These are phyloP conservation scores for Colletotrichum lupini DNA, from an alignment of 2,329 filamentous ascomycete species.

Conservation along the genomic window DNA sequence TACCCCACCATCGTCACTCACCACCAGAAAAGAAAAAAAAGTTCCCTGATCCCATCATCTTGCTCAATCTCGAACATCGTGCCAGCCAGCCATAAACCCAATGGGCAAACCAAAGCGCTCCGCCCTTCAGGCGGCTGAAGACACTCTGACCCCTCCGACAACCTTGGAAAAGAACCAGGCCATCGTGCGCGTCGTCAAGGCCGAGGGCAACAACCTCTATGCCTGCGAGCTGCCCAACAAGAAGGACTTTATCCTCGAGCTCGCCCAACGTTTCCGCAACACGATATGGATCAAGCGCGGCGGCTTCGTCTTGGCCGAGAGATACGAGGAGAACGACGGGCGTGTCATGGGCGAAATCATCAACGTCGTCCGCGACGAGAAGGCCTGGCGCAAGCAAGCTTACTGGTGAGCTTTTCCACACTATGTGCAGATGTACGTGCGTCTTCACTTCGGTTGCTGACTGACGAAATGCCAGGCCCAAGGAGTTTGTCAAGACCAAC, in stretches of 20 bases:
- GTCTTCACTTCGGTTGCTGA: neutral
- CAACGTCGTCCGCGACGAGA: constrained; percentile 92
- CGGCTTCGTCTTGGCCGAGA: constrained; percentile 86
- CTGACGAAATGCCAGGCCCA: constrained; percentile 68
- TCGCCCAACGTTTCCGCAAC: constrained; percentile 86
- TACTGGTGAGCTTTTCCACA: constrained; percentile 75
- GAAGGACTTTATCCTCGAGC: constrained; percentile 78
- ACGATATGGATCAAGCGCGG: constrained; percentile 94
- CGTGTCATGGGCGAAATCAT: constrained; percentile 90
- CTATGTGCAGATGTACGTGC: neutral
- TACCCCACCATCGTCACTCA: constrained; percentile 28
- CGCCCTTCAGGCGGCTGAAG: constrained; percentile 81
- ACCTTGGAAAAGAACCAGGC: constrained; percentile 70
- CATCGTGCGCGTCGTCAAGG: constrained; percentile 83
- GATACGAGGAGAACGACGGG: constrained; percentile 75
- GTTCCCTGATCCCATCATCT: neutral
- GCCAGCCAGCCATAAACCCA: neutral
- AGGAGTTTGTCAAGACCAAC: constrained; percentile 77
- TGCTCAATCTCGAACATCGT: neutral
- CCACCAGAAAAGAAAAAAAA: constrained; percentile 13
- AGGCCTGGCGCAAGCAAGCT: constrained; percentile 85
- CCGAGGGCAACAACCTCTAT: constrained; percentile 91
- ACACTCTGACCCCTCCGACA: constrained; percentile 70
- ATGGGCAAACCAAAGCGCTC: constrained; percentile 71
- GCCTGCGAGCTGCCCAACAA: constrained; percentile 77